phyloP scores from a whole-genome alignment of 805 yeast genomes.

The Candida tallmaniae region DNA sequence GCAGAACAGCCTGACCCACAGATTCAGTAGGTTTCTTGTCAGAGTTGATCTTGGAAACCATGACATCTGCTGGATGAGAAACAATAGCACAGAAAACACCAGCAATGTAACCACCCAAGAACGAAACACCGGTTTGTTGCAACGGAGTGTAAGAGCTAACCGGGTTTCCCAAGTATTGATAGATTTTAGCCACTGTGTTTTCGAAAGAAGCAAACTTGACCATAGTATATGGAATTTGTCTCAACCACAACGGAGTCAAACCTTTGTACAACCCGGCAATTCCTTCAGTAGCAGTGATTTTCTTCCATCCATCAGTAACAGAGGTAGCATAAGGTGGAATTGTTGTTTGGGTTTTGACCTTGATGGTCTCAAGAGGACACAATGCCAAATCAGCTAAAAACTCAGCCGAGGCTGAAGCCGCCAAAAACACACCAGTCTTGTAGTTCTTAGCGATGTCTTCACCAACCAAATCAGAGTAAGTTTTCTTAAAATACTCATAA shows the following conservation, averaged over 20 bases:
- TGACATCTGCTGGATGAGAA: conserved; percentile 98
- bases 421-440: conserved; percentile 70
- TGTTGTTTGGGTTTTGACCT: conserved; percentile 90
- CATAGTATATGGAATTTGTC: conserved; percentile 99
- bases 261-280: conserved; percentile 80
- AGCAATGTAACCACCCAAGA: conserved; percentile 93
- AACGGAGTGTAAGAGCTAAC: conserved; percentile 64
- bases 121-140: conserved; percentile 92
- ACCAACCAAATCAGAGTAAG: conserved; percentile 66
- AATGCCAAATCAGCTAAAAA: conserved; percentile 84
- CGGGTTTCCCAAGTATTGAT: conserved; percentile 65
- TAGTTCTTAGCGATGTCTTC: conserved; percentile 55
- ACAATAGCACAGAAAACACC: conserved; percentile 95
- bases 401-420: conserved; percentile 92
- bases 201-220: conserved; percentile 95
- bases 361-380: conserved; percentile 94
- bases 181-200: conserved; percentile 79
- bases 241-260: conserved; percentile 85
- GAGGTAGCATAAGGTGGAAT: conserved; percentile 75
- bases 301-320: conserved; percentile 62
- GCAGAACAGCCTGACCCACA: conserved; percentile 57
- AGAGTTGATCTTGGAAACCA: conserved; percentile 89
- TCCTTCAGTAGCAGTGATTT: conserved; percentile 66
- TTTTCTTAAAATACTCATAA: conserved; percentile 85
- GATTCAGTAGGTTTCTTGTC: conserved; percentile 64